Evolutionary conservation across 371 early-diverging fungal species (phyloP).

Genomic region (Choanephora cucurbitarum): DNA sequence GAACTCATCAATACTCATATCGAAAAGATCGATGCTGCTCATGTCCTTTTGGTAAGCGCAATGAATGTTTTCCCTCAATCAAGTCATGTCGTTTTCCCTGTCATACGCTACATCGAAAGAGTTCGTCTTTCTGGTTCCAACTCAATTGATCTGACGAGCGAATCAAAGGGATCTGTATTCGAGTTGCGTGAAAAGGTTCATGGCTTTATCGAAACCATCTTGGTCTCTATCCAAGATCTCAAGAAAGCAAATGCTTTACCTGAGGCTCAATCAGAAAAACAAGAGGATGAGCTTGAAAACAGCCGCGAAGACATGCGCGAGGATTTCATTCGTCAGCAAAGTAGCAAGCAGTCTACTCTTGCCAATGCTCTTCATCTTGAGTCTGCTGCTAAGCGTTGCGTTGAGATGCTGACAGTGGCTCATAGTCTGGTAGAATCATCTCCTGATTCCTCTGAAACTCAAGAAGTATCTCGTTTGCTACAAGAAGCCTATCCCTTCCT

Average conservation of each 20-base stretch:
- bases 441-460: neutral
- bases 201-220: constrained; percentile 36
- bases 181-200: constrained; percentile 36
- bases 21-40: constrained; percentile 16
- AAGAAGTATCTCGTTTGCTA: constrained; percentile 34
- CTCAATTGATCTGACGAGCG: neutral
- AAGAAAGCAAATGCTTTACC: constrained; percentile 29
- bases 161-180: neutral
- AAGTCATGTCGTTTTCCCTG: constrained; percentile 30
- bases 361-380: constrained; percentile 45
- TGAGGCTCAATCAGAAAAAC: constrained; percentile 19
- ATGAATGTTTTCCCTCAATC: constrained; percentile 26
- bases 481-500: constrained; percentile 63
- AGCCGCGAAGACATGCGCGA: constrained; percentile 61
- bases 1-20: constrained; percentile 26
- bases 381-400: constrained; percentile 35
- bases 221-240: constrained; percentile 49
- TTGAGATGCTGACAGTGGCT: constrained; percentile 31
- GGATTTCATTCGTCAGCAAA: constrained; percentile 48
- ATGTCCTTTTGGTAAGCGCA: constrained; percentile 11
- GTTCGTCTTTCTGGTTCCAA: neutral
- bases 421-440: constrained; percentile 17
- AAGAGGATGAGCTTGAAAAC: constrained; percentile 51
- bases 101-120: constrained; percentile 24
- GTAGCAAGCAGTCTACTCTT: constrained; percentile 29